phyloP scores from a whole-genome alignment of 2,329 filamentous ascomycete species.

The Fusarium mangiferae region DNA sequence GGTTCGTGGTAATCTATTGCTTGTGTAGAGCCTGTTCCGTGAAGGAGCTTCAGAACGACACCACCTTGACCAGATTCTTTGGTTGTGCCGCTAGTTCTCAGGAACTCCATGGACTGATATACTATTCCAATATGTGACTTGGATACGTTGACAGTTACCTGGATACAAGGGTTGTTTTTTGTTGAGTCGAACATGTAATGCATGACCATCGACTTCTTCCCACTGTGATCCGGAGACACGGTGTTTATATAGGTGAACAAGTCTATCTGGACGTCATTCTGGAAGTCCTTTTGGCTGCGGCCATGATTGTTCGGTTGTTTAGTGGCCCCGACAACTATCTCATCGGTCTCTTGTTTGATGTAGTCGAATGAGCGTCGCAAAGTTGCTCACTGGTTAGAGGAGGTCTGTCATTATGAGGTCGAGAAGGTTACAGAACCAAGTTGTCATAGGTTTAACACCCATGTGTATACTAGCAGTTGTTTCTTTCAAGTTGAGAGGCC shows the following conservation, averaged over 20 bases:
- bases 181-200: background rate
- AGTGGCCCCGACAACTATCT: background rate
- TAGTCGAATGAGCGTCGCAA: background rate
- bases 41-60: background rate
- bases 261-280: background rate
- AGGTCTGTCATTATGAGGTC: background rate
- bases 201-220: background rate
- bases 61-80: background rate
- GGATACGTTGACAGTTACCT: background rate
- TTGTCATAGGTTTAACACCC: background rate
- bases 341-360: background rate
- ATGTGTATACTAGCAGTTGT: background rate
- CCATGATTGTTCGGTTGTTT: background rate
- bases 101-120: background rate
- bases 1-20: background rate
- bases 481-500: background rate
- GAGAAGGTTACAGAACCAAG: background rate
- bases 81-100: background rate
- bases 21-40: background rate
- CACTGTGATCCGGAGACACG: background rate
- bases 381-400: background rate
- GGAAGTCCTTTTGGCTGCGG: background rate
- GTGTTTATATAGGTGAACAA: background rate
- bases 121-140: background rate
- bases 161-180: background rate